phyloP scores from a whole-genome alignment of 2,329 filamentous ascomycete species.

The Fusarium nurragi region DNA sequence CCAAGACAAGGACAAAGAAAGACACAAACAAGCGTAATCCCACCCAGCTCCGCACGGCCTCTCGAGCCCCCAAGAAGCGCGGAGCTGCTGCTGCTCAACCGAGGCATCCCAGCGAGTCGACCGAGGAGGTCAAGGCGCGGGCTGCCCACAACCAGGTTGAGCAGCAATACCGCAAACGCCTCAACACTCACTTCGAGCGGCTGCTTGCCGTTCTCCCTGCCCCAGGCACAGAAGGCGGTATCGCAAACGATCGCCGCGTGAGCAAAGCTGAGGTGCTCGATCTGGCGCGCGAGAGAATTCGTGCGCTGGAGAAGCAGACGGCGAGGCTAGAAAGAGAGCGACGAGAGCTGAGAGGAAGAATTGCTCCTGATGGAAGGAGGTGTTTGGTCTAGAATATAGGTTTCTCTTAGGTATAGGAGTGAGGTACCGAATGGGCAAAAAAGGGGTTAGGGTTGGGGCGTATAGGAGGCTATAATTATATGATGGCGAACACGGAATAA shows the following conservation, averaged over 20 bases:
- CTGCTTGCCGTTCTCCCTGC: conserved; percentile 54
- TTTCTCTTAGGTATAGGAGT: conserved; percentile 6
- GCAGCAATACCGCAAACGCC: conserved; percentile 59
- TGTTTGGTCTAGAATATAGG: conserved; percentile 11
- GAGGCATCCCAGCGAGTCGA: conserved; percentile 37
- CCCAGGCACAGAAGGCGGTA: conserved; percentile 45
- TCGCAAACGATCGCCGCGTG: conserved; percentile 46
- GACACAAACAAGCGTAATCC: conserved; percentile 26
- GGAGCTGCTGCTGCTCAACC: conserved; percentile 28
- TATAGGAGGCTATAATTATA: conserved; percentile 11
- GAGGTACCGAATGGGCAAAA: conserved; percentile 1
- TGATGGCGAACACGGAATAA: conserved; percentile 27
- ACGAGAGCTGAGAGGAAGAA: conserved; percentile 43
- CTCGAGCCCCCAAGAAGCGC: conserved; percentile 41
- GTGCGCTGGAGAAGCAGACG: conserved; percentile 52
- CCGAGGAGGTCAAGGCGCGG: conserved; percentile 42
- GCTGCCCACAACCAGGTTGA: conserved; percentile 58
- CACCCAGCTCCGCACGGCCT: conserved; percentile 42
- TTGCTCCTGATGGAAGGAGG: conserved; percentile 26
- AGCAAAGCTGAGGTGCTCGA: conserved; percentile 59
- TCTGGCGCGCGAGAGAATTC: conserved; percentile 55
- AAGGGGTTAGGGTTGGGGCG: conserved; percentile 15
- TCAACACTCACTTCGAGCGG: conserved; percentile 57
- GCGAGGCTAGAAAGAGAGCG: conserved; percentile 50
- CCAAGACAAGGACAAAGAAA: conserved; percentile 12